phyloP scores from a whole-genome alignment of 2,329 filamentous ascomycete species.

The Dactylellina cionopaga region DNA sequence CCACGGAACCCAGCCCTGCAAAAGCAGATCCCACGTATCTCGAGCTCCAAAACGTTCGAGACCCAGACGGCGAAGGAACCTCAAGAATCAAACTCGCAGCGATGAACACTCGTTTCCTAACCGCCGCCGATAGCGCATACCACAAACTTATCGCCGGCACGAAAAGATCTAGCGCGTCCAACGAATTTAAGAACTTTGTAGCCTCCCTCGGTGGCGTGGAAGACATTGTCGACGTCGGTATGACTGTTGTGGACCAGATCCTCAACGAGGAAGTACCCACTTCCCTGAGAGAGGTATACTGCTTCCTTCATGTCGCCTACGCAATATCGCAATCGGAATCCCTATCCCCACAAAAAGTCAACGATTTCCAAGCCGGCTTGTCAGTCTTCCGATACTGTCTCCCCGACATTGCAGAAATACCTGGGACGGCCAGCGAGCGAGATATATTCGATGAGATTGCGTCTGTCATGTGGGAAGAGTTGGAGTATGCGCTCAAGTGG shows the following conservation, averaged over 20 bases:
- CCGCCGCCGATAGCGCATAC: slow-evolving; percentile 34
- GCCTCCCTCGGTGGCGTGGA: slow-evolving; percentile 33
- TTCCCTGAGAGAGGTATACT: slow-evolving; percentile 44
- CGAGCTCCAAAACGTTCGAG: slow-evolving; percentile 7
- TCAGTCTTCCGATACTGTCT: slow-evolving; percentile 42
- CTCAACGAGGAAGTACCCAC: slow-evolving; percentile 36
- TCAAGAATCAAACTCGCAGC: slow-evolving; percentile 35
- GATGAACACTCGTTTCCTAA: slow-evolving; percentile 38
- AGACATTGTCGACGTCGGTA: slow-evolving; percentile 41
- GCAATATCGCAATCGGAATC: slow-evolving; percentile 50
- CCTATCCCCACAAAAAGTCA: slow-evolving; percentile 28
- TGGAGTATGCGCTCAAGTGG: slow-evolving; percentile 48
- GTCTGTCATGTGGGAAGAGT: slow-evolving; percentile 50
- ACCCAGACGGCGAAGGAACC: slow-evolving; percentile 15
- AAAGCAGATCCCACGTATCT: slow-evolving; percentile 7
- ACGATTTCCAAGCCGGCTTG: slow-evolving; percentile 34
- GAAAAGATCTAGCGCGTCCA: slow-evolving; percentile 26
- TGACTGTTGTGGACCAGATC: slow-evolving; percentile 37
- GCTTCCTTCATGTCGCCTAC: slow-evolving; percentile 51
- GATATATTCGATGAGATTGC: slow-evolving; percentile 51
- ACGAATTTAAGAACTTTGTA: slow-evolving; percentile 47
- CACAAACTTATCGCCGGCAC: slow-evolving; percentile 37
- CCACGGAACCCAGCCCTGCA: slow-evolving; percentile 4
- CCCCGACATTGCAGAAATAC: slow-evolving; percentile 30
- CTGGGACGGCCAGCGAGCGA: slow-evolving; percentile 41